These are phyloP conservation scores for Mychonastes homosphaera DNA, from an alignment of 139 green algal genomes.

Conservation along the genomic window DNA sequence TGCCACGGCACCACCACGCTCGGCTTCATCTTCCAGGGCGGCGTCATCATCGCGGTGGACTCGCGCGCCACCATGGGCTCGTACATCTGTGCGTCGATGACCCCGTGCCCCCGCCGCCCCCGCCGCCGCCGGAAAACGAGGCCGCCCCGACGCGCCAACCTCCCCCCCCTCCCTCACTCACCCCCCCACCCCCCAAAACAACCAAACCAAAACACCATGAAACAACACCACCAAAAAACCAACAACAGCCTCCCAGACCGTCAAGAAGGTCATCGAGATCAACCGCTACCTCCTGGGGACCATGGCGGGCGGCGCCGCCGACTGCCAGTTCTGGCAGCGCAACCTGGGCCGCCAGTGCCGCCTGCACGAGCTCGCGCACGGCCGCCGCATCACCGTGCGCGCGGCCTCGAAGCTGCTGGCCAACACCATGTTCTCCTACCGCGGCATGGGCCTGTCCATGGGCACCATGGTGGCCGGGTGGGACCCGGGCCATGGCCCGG, in stretches of 20 bases:
- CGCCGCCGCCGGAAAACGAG: neutral
- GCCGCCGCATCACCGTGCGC: constrained; percentile 87
- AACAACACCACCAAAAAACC: too few species aligned
- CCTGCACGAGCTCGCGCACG: constrained; percentile 92
- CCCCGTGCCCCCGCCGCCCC: neutral
- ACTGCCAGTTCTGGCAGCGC: constrained; percentile 96
- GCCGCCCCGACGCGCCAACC: too few species aligned
- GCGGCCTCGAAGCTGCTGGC: constrained; percentile 95
- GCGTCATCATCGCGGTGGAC: constrained; percentile 96
- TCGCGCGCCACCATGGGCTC: constrained; percentile 92
- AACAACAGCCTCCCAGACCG: constrained; percentile 84
- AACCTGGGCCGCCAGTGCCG: constrained; percentile 91
- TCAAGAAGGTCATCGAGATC: constrained; percentile 99
- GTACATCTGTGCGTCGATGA: constrained; percentile 79
- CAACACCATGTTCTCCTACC: constrained; percentile 98
- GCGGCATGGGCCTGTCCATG: constrained; percentile 95
- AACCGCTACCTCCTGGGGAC: constrained; percentile 96
- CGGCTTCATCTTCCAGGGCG: constrained; percentile 93
- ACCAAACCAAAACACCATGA: too few species aligned
- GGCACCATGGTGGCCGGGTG: constrained; percentile 96
- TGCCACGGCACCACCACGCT: constrained; percentile 96
- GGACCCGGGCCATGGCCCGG: constrained; percentile 74
- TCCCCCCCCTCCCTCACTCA: constrained; percentile 2
- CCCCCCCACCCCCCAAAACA: too few species aligned
- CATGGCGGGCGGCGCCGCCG: constrained; percentile 95